A percentile compares a stretch with the other conserved stretches of the same genome.
These are phyloP conservation scores for Lepiota subincarnata DNA, from an alignment of 768 basidiomycete genomes.

Conservation along the genomic window DNA sequence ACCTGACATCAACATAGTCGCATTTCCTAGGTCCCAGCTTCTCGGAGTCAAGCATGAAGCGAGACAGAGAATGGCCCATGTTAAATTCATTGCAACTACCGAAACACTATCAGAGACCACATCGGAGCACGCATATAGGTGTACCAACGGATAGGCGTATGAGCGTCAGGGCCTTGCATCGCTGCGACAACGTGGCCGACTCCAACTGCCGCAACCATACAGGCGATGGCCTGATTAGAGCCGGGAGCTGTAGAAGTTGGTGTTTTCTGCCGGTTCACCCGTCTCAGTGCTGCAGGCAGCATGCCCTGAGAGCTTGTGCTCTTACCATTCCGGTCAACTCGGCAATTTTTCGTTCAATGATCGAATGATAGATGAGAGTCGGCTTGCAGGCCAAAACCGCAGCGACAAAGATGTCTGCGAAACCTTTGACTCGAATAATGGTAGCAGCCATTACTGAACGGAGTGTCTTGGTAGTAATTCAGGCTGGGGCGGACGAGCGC, in stretches of 20 bases:
- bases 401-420: conserved; percentile 25
- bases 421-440: conserved; percentile 17
- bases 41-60: conserved; percentile 23
- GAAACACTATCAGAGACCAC: not conserved
- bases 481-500: no score
- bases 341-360: conserved; percentile 16
- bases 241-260: conserved; percentile 24
- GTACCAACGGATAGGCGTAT: conserved; percentile 24
- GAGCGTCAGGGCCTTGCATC: conserved; percentile 19
- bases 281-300: no score
- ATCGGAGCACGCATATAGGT: not conserved
- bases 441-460: no score
- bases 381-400: conserved; percentile 22
- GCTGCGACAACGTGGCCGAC: conserved; percentile 22
- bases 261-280: conserved; percentile 3
- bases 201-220: conserved; percentile 30
- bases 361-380: conserved; percentile 24
- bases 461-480: no score
- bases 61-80: conserved; percentile 23
- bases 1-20: conserved; percentile 24
- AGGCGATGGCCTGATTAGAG: conserved; percentile 33
- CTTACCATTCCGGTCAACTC: conserved; percentile 20
- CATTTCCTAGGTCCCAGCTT: conserved; percentile 22
- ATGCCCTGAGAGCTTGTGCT: no score
- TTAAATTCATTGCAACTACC: conserved; percentile 26